Percentiles rank a stretch among this genome's conserved stretches.
These are phyloP conservation scores for Hypoxylon sp. DNA, from an alignment of 2,329 filamentous ascomycete genomes.

Conservation along the genomic window DNA sequence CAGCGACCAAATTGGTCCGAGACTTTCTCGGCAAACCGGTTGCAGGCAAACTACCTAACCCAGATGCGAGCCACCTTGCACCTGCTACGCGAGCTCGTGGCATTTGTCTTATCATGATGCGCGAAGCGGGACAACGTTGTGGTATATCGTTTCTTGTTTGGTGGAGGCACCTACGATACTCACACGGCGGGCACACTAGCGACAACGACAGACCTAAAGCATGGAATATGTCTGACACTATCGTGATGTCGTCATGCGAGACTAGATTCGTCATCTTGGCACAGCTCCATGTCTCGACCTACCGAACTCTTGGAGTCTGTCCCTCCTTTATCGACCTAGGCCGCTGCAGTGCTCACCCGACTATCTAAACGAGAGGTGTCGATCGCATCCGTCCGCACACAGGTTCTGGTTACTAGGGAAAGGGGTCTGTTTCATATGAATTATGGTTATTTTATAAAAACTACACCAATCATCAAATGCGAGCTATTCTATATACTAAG, in stretches of 20 bases:
- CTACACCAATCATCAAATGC: no score
- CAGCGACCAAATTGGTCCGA: constrained; percentile 31
- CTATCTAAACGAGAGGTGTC: constrained; percentile 11
- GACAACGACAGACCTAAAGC: constrained; percentile 8
- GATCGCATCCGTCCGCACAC: constrained; percentile 2
- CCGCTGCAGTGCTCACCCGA: constrained; percentile 6
- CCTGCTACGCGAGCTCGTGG: constrained; percentile 33
- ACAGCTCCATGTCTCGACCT: constrained; percentile 10
- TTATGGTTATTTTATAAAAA: constrained; percentile 1
- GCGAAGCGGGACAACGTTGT: constrained; percentile 23
- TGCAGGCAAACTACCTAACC: constrained; percentile 27
- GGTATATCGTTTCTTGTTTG: constrained; percentile 11
- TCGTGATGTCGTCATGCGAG: constrained; percentile 28
- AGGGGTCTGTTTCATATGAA: neutral
- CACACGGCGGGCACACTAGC: no score
- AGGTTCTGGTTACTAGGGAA: neutral
- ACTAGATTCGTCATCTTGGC: constrained; percentile 29
- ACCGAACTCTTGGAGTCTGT: constrained; percentile 21
- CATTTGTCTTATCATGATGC: constrained; percentile 32
- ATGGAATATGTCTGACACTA: constrained; percentile 19
- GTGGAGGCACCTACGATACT: no score
- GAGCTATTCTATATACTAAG: no score
- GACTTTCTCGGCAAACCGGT: constrained; percentile 32
- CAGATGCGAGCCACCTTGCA: constrained; percentile 18
- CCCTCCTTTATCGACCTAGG: constrained; percentile 9